Conservation (phyloP, 2,329 filamentous ascomycete species). For the Pseudopyrenochaeta lycopersici region DNA sequence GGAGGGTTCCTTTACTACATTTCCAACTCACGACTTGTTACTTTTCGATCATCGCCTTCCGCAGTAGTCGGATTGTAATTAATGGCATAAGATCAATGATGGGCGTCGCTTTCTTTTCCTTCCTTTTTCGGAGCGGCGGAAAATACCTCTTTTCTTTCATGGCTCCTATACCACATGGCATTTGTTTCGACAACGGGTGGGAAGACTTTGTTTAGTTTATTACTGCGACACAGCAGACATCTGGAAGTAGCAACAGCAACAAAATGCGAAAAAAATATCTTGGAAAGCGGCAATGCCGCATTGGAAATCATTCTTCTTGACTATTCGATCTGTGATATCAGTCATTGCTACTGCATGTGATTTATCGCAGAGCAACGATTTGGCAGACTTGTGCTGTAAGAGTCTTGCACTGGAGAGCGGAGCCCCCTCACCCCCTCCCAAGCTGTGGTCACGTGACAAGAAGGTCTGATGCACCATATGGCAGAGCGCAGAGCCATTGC, state of each 20-base stretch:
- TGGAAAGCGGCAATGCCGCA: constrained; percentile 31
- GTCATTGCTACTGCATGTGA: no score
- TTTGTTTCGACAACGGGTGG: constrained; percentile 27
- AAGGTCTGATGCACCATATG: no score
- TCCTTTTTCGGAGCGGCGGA: constrained; percentile 29
- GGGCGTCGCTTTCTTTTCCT: constrained; percentile 33
- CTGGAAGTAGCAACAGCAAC: constrained; percentile 26
- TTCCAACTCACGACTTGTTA: constrained; percentile 36
- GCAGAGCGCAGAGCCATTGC: no score
- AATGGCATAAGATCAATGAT: constrained; percentile 48
- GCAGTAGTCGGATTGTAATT: constrained; percentile 47
- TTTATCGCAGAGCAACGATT: no score
- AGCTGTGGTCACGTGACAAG: no score
- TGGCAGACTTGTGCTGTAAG: not conserved
- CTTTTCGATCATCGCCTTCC: constrained; percentile 36
- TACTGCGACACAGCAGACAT: constrained; percentile 31
- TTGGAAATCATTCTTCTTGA: constrained; percentile 12
- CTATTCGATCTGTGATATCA: not conserved
- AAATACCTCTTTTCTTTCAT: constrained; percentile 34
- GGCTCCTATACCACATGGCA: constrained; percentile 35
- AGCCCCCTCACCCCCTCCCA: no score
- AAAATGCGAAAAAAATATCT: constrained; percentile 38
- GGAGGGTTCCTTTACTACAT: constrained; percentile 27
- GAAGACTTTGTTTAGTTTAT: constrained; percentile 27
- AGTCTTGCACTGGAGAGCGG: no score